These are phyloP conservation scores for Yamadazyma laniorum DNA, from an alignment of 805 yeast genomes.

Conservation along the genomic window DNA sequence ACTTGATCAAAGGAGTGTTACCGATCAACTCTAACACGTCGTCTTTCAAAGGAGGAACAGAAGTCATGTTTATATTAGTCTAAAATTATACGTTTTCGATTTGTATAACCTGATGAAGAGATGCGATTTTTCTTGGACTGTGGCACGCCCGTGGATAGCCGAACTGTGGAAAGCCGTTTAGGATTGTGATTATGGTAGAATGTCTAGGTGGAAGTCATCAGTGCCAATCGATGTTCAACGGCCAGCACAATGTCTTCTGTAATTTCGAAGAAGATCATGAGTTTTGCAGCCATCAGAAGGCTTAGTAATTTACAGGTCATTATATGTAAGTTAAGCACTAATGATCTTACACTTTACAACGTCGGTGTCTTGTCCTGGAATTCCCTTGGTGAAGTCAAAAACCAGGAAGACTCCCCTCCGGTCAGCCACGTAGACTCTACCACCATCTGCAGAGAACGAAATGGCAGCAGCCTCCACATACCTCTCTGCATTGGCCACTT, in stretches of 20 bases:
- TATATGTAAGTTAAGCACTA: conserved; percentile 26
- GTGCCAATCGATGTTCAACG: too few relatives aligned
- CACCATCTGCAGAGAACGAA: conserved; percentile 77
- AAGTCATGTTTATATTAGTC: conserved; percentile 10
- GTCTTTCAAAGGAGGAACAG: conserved; percentile 41
- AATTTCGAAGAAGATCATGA: too few relatives aligned
- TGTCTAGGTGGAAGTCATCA: too few relatives aligned
- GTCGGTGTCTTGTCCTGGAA: conserved; percentile 64
- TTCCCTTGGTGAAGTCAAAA: conserved; percentile 85
- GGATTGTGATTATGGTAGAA: too few relatives aligned
- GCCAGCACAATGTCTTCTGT: too few relatives aligned
- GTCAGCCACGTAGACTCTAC: conserved; percentile 71
- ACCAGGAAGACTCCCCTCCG: conserved; percentile 76
- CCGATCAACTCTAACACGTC: conserved; percentile 76
- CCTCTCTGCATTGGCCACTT: conserved; percentile 72
- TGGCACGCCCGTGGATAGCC: not conserved
- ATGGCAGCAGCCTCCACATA: conserved; percentile 77
- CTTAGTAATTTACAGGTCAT: too few relatives aligned
- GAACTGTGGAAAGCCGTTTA: not conserved
- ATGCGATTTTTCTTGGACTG: conserved; percentile 1
- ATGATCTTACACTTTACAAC: conserved; percentile 66
- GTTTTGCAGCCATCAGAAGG: too few relatives aligned
- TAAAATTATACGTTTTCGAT: too few relatives aligned
- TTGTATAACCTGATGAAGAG: conserved; percentile 5
- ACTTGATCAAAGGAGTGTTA: conserved; percentile 74